These are phyloP conservation scores for Diutina mesorugosa DNA, from an alignment of 1,139 yeast species.

Conservation along the genomic window DNA sequence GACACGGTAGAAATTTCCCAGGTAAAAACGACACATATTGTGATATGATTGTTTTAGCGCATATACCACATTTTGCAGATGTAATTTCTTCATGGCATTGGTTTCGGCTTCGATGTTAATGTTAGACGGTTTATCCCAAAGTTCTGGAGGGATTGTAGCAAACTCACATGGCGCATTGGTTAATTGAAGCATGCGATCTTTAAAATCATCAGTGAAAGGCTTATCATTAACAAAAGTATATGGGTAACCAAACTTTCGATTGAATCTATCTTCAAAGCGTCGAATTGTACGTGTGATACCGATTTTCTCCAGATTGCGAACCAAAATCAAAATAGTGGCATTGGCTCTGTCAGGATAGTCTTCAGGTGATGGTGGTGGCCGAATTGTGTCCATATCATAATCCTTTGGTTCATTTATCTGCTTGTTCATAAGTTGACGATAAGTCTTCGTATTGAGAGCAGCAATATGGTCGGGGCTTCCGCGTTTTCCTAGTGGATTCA, in stretches of 20 bases:
- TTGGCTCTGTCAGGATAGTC: slow-evolving; percentile 35
- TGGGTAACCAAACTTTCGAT: slow-evolving; percentile 60
- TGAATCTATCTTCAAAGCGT: slow-evolving; percentile 53
- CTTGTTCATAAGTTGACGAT: slow-evolving; percentile 17
- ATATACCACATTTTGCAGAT: slow-evolving; percentile 42
- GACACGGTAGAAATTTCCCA: slow-evolving; percentile 48
- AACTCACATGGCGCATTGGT: slow-evolving; percentile 45
- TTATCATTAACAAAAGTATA: slow-evolving; percentile 70
- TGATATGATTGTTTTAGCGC: slow-evolving; percentile 56
- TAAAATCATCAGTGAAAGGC: slow-evolving; percentile 50
- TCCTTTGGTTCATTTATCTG: slow-evolving; percentile 39
- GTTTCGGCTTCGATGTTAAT: slow-evolving; percentile 34
- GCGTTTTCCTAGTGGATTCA: slow-evolving; percentile 15
- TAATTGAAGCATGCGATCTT: slow-evolving; percentile 19
- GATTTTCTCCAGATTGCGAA: slow-evolving; percentile 46
- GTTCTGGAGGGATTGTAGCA: slow-evolving; percentile 38
- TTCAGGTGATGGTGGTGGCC: slow-evolving; percentile 16
- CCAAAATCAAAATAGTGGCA: slow-evolving; percentile 66
- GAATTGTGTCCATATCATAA: slow-evolving; percentile 18
- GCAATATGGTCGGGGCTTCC: slow-evolving; percentile 20
- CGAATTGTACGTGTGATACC: slow-evolving; percentile 39
- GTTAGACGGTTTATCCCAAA: slow-evolving; percentile 55
- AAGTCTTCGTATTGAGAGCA: slow-evolving; percentile 17
- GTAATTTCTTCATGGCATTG: slow-evolving; percentile 25
- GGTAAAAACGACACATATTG: slow-evolving; percentile 68